Conservation (phyloP, 257 asterid genomes). For the Plectranthus barbatus region DNA sequence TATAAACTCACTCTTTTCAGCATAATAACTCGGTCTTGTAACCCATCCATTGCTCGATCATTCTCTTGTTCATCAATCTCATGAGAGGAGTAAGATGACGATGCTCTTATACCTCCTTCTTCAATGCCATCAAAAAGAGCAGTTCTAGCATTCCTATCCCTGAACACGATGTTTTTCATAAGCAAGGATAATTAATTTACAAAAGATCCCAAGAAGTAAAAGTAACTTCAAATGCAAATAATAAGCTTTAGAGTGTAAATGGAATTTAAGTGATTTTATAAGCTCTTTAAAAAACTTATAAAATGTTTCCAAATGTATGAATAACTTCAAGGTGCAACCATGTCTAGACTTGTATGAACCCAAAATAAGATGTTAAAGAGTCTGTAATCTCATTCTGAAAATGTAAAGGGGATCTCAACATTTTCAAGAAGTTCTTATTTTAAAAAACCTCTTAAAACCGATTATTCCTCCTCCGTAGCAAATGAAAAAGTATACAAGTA, state of each 20-base stretch:
- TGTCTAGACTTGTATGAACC: neutral
- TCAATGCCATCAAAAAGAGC: slow-evolving; percentile 98
- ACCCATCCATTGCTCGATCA: slow-evolving; percentile 66
- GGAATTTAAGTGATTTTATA: neutral
- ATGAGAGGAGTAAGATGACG: slow-evolving; percentile 66
- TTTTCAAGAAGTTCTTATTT: neutral
- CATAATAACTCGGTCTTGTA: slow-evolving; percentile 75
- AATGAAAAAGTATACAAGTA: too few relatives aligned
- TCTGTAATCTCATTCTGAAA: neutral
- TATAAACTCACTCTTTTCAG: slow-evolving; percentile 71
- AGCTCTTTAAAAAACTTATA: neutral
- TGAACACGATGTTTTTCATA: slow-evolving; percentile 16
- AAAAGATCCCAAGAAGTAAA: neutral
- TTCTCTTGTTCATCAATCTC: slow-evolving; percentile 95
- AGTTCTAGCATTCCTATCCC: slow-evolving; percentile 70
- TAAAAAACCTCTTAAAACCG: neutral
- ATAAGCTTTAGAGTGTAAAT: neutral
- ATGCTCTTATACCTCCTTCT: slow-evolving; percentile 90
- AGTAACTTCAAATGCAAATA: neutral
- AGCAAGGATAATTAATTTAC: neutral
- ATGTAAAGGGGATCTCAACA: neutral
- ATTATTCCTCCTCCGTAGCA: neutral
- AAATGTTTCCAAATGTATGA: neutral
- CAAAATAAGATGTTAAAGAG: neutral
- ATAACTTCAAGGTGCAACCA: neutral